Evolutionary conservation across 306 rosid species (phyloP).

Genomic region (Datisca glomerata): DNA sequence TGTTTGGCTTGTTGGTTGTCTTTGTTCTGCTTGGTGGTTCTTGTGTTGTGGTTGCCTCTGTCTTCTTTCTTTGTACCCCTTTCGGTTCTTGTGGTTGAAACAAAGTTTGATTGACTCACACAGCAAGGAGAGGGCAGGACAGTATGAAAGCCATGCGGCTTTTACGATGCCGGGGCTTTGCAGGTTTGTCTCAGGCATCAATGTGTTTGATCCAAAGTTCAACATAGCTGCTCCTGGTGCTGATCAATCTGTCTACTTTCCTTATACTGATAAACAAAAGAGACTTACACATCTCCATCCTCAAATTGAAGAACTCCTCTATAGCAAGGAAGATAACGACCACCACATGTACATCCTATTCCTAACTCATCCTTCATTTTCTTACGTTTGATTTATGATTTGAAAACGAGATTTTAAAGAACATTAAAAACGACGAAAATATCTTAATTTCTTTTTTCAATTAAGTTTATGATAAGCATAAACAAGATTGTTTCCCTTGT

Average conservation of each 20-base stretch:
- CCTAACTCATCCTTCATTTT: background rate
- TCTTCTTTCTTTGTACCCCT: no score
- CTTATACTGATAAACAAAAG: conserved; percentile 30
- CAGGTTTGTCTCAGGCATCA: conserved; percentile 67
- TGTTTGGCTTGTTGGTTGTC: no score
- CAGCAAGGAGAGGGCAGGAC: conserved; percentile 70
- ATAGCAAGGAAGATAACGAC: conserved; percentile 19
- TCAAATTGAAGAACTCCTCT: conserved; percentile 27
- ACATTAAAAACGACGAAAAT: no score
- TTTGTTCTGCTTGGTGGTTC: no score
- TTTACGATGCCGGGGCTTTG: conserved; percentile 89
- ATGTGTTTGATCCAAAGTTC: conserved; percentile 80
- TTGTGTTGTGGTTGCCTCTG: no score
- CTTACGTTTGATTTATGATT: no score
- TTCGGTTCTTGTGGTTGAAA: no score
- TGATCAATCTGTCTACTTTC: conserved; percentile 81
- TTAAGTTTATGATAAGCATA: no score
- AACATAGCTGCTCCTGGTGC: conserved; percentile 97
- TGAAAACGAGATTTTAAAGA: no score
- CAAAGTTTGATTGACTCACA: no score
- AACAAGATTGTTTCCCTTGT: no score
- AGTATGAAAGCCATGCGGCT: conserved; percentile 73
- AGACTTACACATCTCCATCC: conserved; percentile 17
- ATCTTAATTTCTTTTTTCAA: no score
- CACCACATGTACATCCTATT: conserved; percentile 42